Evolutionary conservation across 805 yeast genomes (phyloP), one percentile per base, ranked within the genome.

Genomic region (Metschnikowia lachancei): DNA sequence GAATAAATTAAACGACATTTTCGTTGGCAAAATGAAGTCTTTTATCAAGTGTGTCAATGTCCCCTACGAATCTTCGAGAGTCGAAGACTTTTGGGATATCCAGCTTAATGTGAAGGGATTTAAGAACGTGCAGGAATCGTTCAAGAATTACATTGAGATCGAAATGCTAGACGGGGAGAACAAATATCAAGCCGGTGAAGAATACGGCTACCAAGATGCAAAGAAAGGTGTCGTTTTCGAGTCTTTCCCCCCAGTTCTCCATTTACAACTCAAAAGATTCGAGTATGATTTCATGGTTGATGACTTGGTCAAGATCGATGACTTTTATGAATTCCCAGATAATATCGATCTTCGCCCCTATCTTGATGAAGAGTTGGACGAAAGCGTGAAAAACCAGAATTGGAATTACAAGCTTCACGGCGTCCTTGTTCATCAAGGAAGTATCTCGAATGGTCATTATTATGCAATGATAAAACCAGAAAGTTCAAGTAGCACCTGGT

Each of bases 11-110:
- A 86, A 81, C 59, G 85, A 87, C 48, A 77, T 91, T 2, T 94
- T 94, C 69, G 98, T 94, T 13, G 99, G 98, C 10, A 90, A 87
- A 65, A 94, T 92, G 98, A 92, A 87, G 65, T 87, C 96, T 55
- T 94, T 81, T 61, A 87, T 94, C 59, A 86, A 89, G 64, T 94
- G 99, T 68, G 79, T 92, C 36, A 81, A 92, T 63, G 97, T 94
- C 12, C 89, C 91, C 43, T 94, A 88, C 63, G 98, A 94, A 68
- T 85, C 95, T 33, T 81, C 96, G 2, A 78, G 97, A 51, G 80
- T 77, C 3, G 99, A 94, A 65, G 98, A 94, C 61, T 94, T 87
- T 61, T 94, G 99, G 99, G 99, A 94, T 71, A 87, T 94, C 51
- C 99, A 94, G 66, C 72, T 94, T 50, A 94, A 94, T 59, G 99